phyloP scores from a whole-genome alignment of 2,329 filamentous ascomycete species.

The Aureobasidium leucospermi region DNA sequence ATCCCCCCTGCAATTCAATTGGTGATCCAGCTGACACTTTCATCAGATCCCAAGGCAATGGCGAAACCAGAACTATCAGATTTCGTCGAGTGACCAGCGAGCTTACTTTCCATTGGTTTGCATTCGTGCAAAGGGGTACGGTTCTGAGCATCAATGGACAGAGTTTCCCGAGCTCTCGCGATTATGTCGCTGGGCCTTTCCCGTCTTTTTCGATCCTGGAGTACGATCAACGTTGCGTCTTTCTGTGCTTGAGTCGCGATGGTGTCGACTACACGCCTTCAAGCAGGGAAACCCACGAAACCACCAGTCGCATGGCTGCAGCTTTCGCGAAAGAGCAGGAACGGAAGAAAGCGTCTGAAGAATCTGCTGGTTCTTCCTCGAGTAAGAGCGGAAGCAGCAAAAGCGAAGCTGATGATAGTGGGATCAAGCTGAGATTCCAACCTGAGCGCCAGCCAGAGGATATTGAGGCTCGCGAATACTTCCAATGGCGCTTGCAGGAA shows the following conservation, averaged over 20 bases:
- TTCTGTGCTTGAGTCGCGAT: neutral
- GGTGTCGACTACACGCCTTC: neutral
- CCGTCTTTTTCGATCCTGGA: neutral
- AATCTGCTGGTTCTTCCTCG: neutral
- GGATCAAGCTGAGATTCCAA: neutral
- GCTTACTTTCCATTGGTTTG: neutral
- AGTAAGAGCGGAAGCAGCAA: neutral
- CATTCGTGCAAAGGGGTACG: neutral
- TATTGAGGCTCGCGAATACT: neutral
- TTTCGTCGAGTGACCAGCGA: neutral
- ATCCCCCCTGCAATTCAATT: neutral
- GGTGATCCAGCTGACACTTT: neutral
- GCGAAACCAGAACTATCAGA: neutral
- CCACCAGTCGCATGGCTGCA: neutral
- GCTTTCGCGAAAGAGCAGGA: neutral
- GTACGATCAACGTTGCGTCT: neutral
- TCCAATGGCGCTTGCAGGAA: neutral
- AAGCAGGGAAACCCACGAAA: neutral
- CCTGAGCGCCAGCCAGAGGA: neutral
- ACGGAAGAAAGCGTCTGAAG: neutral
- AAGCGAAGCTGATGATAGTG: neutral
- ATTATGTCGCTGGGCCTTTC: neutral
- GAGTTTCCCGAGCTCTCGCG: neutral
- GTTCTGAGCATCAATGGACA: neutral
- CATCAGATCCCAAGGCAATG: neutral